Base-by-base conservation (phyloP, 768 basidiomycete species). In the Podaxis carcinomalis region DNA sequence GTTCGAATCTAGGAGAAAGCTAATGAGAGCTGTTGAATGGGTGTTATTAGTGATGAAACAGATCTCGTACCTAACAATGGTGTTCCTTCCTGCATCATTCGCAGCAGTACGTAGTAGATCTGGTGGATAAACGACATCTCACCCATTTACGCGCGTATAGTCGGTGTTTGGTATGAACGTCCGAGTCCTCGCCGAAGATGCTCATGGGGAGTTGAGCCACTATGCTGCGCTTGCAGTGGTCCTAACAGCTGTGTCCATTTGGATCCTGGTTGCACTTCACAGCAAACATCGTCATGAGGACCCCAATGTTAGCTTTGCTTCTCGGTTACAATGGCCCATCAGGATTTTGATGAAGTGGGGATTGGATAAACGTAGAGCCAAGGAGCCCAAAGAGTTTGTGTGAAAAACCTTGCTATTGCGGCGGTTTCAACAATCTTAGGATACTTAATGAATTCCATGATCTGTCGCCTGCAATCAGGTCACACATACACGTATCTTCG, bases 71-170 rank as follows among this genome's bases (percentile, higher is more conserved):
- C 67, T 84, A 5, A 80, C 81, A 0, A 83, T 82, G 79, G 65
- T 83, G 6, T 84, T 83, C 65, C 68, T 83, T 1, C 81, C 82
- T 0, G 80, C 80, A 2, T 77, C 78, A 11, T 79, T 83, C 42
- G 67, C 68, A 14, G 72, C 73, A 27, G 73, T 74, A 62, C 60
- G 70, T 68, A 19, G 16, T 37, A 47, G 3, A 28, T 13, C 36
- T 36, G 51, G 44, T 52, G 21, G 5, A 42, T 27, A 7, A 49
- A 46, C n/a, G 47, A 21, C 23, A 37, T 46, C 36, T 58, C 13
- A 57, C 23, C 16, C 32, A 36, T 49, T 51, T 27, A 23, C 21
- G 11, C 21, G 14, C 36, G 25, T 9, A 2, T 35, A 80, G 81
- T 70, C 74, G 40, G 71, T 77, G 3, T 82, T 81, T 58, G 78